Base-by-base conservation (phyloP, 78 protist species). In the Creolimax fragrantissima region DNA sequence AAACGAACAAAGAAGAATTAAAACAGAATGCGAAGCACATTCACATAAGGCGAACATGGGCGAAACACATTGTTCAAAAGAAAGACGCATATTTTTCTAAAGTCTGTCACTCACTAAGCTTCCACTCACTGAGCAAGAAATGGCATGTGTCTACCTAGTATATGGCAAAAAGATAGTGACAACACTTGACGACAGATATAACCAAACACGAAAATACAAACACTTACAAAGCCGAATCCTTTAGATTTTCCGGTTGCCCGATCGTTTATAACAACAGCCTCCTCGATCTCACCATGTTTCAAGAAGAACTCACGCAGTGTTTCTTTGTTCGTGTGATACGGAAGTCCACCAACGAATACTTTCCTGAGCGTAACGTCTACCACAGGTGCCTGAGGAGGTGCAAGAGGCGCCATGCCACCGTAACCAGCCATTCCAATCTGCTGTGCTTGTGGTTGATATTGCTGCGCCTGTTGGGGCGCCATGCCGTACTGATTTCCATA, bases 211-310 rank as follows among this genome's bases (percentile, higher is more conserved):
- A 24, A 5, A 83, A 24, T 32, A 83, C 7, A 83, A 83, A n/a
- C n/a, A n/a, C 86, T 83, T 83, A 83, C 86, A 11, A 83, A 83
- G 6, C 86, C 86, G 37, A 83, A 83, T 24, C 86, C 86, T 11
- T 83, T 83, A 41, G 42, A 35, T 41, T 83, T 83, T 6, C 86
- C 86, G 35, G 86, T 83, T 36, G 86, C 86, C 17, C 86, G 86
- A 41, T 83, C 86, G 35, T 6, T 5, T 6, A 83, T 83, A 11
- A 83, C 86, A 5, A 83, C 86, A 36, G 86, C 86, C 86, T 83
- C 86, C 35, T 6, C 35, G 37, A 83, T 24, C 7, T 83, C 42
- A 1, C 86, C 86, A 11, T 35, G 35, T 41, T 83, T 83, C 44
- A 41, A 17, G 35, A 83, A 83, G 35, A 35, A 24, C 42, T 6